Percentiles rank a stretch among this genome's conserved stretches.
Conservation (phyloP, 495 filamentous ascomycete genomes). For the Aspergillus sclerotiicarbonarius region DNA sequence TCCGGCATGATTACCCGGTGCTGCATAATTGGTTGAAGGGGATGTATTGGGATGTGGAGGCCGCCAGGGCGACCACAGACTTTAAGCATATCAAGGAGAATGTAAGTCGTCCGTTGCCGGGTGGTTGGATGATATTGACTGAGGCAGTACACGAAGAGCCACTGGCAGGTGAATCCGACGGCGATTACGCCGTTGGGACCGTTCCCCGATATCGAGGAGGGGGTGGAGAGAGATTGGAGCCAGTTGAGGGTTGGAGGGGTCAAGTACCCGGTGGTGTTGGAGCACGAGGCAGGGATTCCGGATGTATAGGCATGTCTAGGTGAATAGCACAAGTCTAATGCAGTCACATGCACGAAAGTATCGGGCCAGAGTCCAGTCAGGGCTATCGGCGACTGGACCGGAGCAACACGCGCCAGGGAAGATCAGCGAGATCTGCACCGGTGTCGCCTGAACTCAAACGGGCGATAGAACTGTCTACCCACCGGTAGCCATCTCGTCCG, state of each 20-base stretch:
- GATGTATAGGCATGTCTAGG: too few relatives aligned
- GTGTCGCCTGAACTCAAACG: not conserved
- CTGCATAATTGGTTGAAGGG: conserved; percentile 52
- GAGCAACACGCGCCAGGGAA: too few relatives aligned
- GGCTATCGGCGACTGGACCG: not conserved
- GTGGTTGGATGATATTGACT: not conserved
- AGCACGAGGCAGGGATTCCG: conserved; percentile 7
- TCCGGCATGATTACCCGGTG: conserved; percentile 52
- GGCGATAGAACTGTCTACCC: too few relatives aligned
- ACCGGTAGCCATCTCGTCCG: too few relatives aligned
- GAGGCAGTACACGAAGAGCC: conserved; percentile 51
- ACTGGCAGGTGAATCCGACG: conserved; percentile 58
- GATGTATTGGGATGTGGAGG: conserved; percentile 50
- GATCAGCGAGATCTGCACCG: too few relatives aligned
- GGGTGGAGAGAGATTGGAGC: conserved; percentile 38
- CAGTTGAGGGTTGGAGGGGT: conserved; percentile 31
- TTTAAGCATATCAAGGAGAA: conserved; percentile 62
- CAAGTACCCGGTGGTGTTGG: conserved; percentile 8
- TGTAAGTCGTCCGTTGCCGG: too few relatives aligned
- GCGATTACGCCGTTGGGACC: conserved; percentile 66
- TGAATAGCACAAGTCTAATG: not conserved
- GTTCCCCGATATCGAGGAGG: conserved; percentile 56
- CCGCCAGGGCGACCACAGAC: conserved; percentile 52
- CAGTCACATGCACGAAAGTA: not conserved
- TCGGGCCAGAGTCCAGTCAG: too few relatives aligned